These are phyloP conservation scores for Wickerhamomyces hampshirensis DNA, from an alignment of 805 yeast genomes.

Conservation along the genomic window DNA sequence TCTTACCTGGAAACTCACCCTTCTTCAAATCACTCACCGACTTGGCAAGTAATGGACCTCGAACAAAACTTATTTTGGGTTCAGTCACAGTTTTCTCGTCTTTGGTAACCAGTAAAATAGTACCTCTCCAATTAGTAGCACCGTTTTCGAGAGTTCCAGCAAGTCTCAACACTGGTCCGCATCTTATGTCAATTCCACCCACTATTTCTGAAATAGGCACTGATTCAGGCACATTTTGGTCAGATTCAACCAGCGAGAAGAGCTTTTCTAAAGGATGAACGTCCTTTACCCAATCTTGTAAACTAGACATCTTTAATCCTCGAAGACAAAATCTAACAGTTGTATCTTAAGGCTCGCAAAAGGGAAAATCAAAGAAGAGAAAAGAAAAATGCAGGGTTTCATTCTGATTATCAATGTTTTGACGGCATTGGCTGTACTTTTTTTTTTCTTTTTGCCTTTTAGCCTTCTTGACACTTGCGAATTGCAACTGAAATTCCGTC, in stretches of 20 bases:
- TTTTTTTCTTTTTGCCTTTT: too few species aligned
- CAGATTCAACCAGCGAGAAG: constrained; percentile 6
- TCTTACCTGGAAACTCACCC: constrained; percentile 45
- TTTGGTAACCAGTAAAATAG: constrained; percentile 57
- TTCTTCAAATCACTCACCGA: constrained; percentile 8
- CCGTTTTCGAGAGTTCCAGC: constrained; percentile 55
- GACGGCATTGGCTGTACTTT: constrained; percentile 5
- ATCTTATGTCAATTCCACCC: constrained; percentile 39
- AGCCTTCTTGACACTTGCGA: too few species aligned
- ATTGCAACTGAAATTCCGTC: constrained; percentile 1
- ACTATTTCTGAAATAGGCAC: constrained; percentile 8
- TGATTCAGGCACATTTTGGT: constrained; percentile 9
- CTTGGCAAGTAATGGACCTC: constrained; percentile 26
- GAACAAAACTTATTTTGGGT: constrained; percentile 22
- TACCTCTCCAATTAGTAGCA: constrained; percentile 54
- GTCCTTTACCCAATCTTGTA: constrained; percentile 8
- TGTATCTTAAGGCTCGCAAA: too few species aligned
- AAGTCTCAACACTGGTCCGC: constrained; percentile 78
- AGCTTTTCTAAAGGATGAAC: constrained; percentile 10
- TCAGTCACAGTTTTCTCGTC: constrained; percentile 31
- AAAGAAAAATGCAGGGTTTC: not conserved
- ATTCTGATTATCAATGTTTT: not conserved
- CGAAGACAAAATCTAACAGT: constrained; percentile 1
- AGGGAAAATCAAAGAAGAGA: too few species aligned
- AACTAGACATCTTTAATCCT: not conserved